A percentile compares a stretch with the other conserved stretches of the same genome.
Evolutionary conservation across 2,329 filamentous ascomycete genomes (phyloP).

Genomic region (Beauveria pseudobassiana): DNA sequence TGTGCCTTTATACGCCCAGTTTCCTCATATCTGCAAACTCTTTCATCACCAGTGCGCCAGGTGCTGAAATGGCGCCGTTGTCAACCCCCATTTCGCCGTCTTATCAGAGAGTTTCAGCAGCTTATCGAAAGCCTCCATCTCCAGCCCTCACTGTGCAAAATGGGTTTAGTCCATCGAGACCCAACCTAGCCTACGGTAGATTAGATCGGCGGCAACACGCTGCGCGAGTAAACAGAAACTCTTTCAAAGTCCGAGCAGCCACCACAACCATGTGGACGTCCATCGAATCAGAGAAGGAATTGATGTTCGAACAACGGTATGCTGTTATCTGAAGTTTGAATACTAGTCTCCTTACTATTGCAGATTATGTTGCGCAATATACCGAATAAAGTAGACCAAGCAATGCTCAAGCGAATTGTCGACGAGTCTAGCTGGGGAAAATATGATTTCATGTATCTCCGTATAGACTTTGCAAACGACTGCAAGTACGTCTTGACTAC

Average conservation of each 20-base stretch:
- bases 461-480: conserved; percentile 79
- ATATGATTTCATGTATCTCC: conserved; percentile 92
- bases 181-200: conserved; percentile 26
- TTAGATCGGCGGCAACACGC: conserved; percentile 43
- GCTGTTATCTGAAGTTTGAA: conserved; percentile 18
- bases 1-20: conserved; percentile 19
- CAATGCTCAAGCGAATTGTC: conserved; percentile 69
- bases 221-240: conserved; percentile 36
- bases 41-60: conserved; percentile 15
- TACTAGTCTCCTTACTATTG: conserved; percentile 9
- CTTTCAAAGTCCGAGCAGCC: conserved; percentile 41
- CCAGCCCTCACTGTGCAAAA: conserved; percentile 27
- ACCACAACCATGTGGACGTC: conserved; percentile 57
- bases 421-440: conserved; percentile 72
- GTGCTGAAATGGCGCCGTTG: conserved; percentile 16
- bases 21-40: conserved; percentile 25
- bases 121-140: conserved; percentile 25
- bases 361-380: conserved; percentile 94
- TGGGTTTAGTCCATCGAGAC: conserved; percentile 34
- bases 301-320: conserved; percentile 69
- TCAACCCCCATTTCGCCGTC: conserved; percentile 24
- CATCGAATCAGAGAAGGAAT: conserved; percentile 54
- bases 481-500: conserved; percentile 56
- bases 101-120: conserved; percentile 22
- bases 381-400: conserved; percentile 78